A percentile compares a stretch with the other conserved stretches of the same genome.
Evolutionary conservation across 495 filamentous ascomycete species (phyloP).

Genomic region (Penicillium paxilli): DNA sequence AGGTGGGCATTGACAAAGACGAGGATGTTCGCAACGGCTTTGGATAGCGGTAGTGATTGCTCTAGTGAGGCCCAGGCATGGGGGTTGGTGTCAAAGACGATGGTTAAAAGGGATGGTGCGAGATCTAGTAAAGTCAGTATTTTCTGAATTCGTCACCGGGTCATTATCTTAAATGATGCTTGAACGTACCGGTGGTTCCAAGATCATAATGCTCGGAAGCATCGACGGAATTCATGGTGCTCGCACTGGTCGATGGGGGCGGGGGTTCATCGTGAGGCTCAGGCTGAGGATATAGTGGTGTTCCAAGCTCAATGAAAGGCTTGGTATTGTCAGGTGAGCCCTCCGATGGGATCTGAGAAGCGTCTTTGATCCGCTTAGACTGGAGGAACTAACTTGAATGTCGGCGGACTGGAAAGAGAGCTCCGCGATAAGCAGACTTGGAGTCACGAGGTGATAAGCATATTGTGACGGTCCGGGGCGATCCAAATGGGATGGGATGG

Average conservation of each 20-base stretch:
- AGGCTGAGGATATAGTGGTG: slow-evolving; percentile 3
- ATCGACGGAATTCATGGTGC: slow-evolving; percentile 82
- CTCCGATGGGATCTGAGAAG: background rate
- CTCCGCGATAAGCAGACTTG: slow-evolving; percentile 21
- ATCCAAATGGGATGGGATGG: too few relatives aligned
- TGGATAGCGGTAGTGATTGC: slow-evolving; percentile 75
- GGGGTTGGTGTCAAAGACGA: slow-evolving; percentile 96
- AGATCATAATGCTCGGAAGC: slow-evolving; percentile 82
- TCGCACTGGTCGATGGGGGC: slow-evolving; percentile 5
- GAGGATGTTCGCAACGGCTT: slow-evolving; percentile 84
- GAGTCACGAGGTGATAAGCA: slow-evolving; percentile 25
- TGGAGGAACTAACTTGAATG: background rate
- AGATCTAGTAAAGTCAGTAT: too few relatives aligned
- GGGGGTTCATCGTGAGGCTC: slow-evolving; percentile 13
- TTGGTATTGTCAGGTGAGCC: background rate
- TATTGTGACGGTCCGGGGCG: too few relatives aligned
- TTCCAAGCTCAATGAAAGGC: background rate
- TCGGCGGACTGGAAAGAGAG: slow-evolving; percentile 11
- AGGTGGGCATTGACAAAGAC: slow-evolving; percentile 97
- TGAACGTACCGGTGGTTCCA: slow-evolving; percentile 23
- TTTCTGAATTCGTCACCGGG: slow-evolving; percentile 18
- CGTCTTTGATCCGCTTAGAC: background rate
- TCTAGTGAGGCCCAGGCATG: slow-evolving; percentile 85
- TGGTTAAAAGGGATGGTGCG: slow-evolving; percentile 81
- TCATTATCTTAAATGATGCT: background rate